phyloP scores from a whole-genome alignment of 2,329 filamentous ascomycete species.

The Huntiella decipiens region DNA sequence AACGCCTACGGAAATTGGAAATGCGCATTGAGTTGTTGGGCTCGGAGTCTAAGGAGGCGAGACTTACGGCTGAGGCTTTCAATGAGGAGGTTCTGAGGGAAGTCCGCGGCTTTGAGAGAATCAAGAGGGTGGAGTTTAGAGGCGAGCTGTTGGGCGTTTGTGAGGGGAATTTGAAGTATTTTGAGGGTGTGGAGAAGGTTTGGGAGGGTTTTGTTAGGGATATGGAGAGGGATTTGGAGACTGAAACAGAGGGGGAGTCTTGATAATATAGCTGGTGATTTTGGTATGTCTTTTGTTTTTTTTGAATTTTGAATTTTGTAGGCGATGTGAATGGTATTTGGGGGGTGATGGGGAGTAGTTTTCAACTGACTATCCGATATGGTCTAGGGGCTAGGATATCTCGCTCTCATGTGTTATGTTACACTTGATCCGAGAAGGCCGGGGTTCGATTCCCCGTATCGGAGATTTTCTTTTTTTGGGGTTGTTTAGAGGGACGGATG shows the following conservation, averaged over 20 bases:
- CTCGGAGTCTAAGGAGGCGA: slow-evolving; percentile 70
- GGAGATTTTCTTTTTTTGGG: slow-evolving; percentile 7
- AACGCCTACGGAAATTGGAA: slow-evolving; percentile 76
- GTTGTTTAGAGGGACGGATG: neutral
- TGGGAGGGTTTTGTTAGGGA: slow-evolving; percentile 86
- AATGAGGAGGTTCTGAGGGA: slow-evolving; percentile 92
- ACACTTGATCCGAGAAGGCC: slow-evolving; percentile 12
- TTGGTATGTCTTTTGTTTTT: neutral
- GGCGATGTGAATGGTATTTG: neutral
- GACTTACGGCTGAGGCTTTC: slow-evolving; percentile 75
- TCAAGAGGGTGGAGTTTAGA: slow-evolving; percentile 87
- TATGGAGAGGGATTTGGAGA: slow-evolving; percentile 42
- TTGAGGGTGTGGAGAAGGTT: slow-evolving; percentile 55
- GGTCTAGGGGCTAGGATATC: neutral
- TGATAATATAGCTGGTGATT: neutral
- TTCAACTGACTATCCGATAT: neutral
- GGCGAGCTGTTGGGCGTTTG: slow-evolving; percentile 68
- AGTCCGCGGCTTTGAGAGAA: slow-evolving; percentile 83
- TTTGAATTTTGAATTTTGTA: neutral
- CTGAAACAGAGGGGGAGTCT: slow-evolving; percentile 2
- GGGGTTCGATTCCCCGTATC: slow-evolving; percentile 15
- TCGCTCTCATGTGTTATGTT: neutral
- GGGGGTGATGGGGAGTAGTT: too few relatives aligned
- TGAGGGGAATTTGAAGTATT: slow-evolving; percentile 74
- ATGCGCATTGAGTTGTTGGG: slow-evolving; percentile 84